Evolutionary conservation across 169 alveolate genomes (phyloP).

Genomic region (Cryptosporidium viatorum): DNA sequence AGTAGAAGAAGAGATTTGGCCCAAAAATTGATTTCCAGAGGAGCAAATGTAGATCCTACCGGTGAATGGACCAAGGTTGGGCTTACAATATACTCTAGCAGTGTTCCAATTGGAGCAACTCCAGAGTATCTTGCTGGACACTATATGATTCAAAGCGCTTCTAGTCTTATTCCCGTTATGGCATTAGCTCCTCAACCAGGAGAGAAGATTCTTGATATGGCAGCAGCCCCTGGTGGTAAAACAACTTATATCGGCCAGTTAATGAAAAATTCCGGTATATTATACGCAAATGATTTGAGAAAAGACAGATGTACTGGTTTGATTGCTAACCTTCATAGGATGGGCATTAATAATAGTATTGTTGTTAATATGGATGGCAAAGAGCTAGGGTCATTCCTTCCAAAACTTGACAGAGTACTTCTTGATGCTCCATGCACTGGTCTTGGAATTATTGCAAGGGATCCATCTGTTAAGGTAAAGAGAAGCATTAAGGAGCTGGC

Average conservation of each 20-base stretch:
- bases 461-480: conserved; percentile 92
- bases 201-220: conserved; percentile 94
- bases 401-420: conserved; percentile 93
- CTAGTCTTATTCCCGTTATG: conserved; percentile 94
- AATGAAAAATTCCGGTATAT: conserved; percentile 94
- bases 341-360: conserved; percentile 93
- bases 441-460: conserved; percentile 95
- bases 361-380: conserved; percentile 94
- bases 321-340: conserved; percentile 92
- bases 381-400: conserved; percentile 86
- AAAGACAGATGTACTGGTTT: conserved; percentile 92
- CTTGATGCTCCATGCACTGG: conserved; percentile 98
- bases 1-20: conserved; percentile 94
- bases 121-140: conserved; percentile 97
- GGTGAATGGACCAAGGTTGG: conserved; percentile 96
- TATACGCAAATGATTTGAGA: conserved; percentile 94
- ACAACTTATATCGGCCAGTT: conserved; percentile 94
- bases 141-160: conserved; percentile 94
- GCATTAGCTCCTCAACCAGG: conserved; percentile 92
- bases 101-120: conserved; percentile 97
- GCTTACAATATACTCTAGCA: conserved; percentile 90
- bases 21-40: conserved; percentile 90
- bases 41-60: conserved; percentile 93
- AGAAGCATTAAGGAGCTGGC: conserved; percentile 91
- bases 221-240: conserved; percentile 99